Base-by-base conservation (phyloP, 2,329 filamentous ascomycete species). In the Colletotrichum trifolii region DNA sequence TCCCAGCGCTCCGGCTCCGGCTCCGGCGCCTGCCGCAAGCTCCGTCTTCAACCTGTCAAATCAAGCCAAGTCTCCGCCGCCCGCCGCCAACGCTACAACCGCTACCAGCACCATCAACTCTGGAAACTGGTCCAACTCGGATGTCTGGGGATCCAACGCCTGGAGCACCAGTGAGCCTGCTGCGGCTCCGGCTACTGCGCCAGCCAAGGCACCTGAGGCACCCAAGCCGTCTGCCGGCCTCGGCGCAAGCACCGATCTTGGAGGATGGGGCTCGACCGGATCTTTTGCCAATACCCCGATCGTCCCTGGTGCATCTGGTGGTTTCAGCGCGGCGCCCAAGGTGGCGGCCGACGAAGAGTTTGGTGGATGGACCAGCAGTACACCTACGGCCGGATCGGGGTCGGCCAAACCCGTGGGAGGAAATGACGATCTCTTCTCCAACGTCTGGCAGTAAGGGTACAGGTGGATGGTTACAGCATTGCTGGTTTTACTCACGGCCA, bases 271-370 rank as follows among this genome's bases (percentile, higher is more conserved):
- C 8, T 78, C 74, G 4, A 38, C 57, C 33, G 40, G 12, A 33
- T 56, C 60, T 2, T 56, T 63, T 13, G 60, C 53, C 8, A 60
- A 48, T 12, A 60, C 87, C 67, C 85, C 87, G 54, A 87, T 90
- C 74, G 82, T 90, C 17, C 85, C 86, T 2, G 85, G 87, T 1
- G 81, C 86, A 0, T 85, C 85, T 69, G 90, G 90, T 33, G 90
- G 90, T 6, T 91, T 92, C 77, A 86, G 82, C 57, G 74, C 82
- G 59, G 80, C 82, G 45, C 89, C 92, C 33, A 90, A 91, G 72
- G 91, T 97, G 2, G 85, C 91, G 40, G 91, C 92, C 0, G 95
- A 98, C 72, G 95, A 98, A 77, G 95, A 98, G 74, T 98, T 97
- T 80, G 95, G 95, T 17, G 94, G 95, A 11, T 98, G 95, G 95